Conservation (phyloP, 1,139 yeast genomes). For the Saccharomyces pastorianus region DNA sequence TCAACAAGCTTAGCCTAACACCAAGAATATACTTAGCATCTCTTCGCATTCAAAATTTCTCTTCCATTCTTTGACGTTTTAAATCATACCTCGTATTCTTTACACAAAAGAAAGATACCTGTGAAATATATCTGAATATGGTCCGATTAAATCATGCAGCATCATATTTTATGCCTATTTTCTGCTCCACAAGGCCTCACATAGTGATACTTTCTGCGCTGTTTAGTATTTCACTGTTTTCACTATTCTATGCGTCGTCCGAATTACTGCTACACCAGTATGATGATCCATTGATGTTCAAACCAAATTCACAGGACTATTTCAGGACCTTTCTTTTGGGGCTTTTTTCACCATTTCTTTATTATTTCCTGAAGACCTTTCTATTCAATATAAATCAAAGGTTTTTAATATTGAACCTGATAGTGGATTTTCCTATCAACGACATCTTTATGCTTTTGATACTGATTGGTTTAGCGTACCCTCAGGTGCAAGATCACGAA, state of each 20-base stretch:
- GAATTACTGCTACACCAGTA: slow-evolving; percentile 19
- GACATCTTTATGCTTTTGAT: slow-evolving; percentile 30
- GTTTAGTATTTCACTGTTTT: slow-evolving; percentile 13
- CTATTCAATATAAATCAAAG: slow-evolving; percentile 18
- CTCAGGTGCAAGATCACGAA: slow-evolving; percentile 26
- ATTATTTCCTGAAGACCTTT: slow-evolving; percentile 25
- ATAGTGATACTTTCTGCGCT: slow-evolving; percentile 17
- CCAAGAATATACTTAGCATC: not conserved
- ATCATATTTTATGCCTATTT: slow-evolving; percentile 29
- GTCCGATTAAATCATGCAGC: slow-evolving; percentile 28
- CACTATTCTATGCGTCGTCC: slow-evolving; percentile 18
- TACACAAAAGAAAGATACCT: not conserved
- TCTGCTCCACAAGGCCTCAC: slow-evolving; percentile 26
- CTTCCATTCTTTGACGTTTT: not conserved
- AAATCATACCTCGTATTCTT: not conserved
- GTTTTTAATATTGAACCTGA: slow-evolving; percentile 17
- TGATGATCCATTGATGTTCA: slow-evolving; percentile 26
- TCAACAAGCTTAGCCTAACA: not conserved
- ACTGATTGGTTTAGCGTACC: slow-evolving; percentile 30
- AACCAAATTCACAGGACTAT: slow-evolving; percentile 32
- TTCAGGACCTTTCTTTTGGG: slow-evolving; percentile 31
- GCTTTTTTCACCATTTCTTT: slow-evolving; percentile 29
- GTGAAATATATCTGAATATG: slow-evolving; percentile 13
- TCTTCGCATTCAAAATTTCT: not conserved
- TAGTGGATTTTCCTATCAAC: slow-evolving; percentile 27